Evolutionary conservation across 2,329 filamentous ascomycete genomes (phyloP), one percentile per base, ranked within the genome.

Genomic region (Pseudogymnoascus sp.): DNA sequence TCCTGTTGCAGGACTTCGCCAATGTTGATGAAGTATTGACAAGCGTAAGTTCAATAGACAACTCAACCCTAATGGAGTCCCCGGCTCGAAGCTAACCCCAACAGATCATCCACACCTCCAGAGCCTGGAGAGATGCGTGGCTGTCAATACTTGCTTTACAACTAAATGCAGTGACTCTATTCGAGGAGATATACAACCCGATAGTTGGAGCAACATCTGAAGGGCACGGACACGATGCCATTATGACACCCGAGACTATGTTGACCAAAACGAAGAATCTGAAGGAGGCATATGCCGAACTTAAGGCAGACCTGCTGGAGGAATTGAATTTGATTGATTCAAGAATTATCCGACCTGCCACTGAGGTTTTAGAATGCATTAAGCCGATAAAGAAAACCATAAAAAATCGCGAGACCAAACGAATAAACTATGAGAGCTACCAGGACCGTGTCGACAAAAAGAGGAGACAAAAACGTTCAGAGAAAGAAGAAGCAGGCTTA

Each of bases 331-430:
- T 84, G 67, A 88, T 95, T 66, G 88, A 93, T 66, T 75, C 78
- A 8, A 83, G 84, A 66, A 82, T 94, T 65, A 82, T 92, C 60
- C 80, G 80, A 63, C 89, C 90, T 0, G 87, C 87, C 3, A 83
- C 82, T 62, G 82, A 87, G 60, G 88, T 88, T 6, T 87, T 85
- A 69, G 84, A 87, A 60, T 83, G 77, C 61, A 79, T 93, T 64
- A 83, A 86, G 66, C 86, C 88, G 1, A 80, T 94, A 72, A 87
- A 88, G 70, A 94, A 92, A 76, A 87, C 86, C 1, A 90, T 95
- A 70, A 94, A 93, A 76, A 92, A 90, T 74, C 80, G 91, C 55
- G 89, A 94, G 71, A 89, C 92, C 69, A 89, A 86, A 75, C 87
- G 90, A 60, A 73, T 92, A 63, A 91, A 95, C 72, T 94, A 86